These are phyloP conservation scores for Bolboschoenoplectus hybrid DNA, from an alignment of 202 grass and related monocot species.

Conservation along the genomic window DNA sequence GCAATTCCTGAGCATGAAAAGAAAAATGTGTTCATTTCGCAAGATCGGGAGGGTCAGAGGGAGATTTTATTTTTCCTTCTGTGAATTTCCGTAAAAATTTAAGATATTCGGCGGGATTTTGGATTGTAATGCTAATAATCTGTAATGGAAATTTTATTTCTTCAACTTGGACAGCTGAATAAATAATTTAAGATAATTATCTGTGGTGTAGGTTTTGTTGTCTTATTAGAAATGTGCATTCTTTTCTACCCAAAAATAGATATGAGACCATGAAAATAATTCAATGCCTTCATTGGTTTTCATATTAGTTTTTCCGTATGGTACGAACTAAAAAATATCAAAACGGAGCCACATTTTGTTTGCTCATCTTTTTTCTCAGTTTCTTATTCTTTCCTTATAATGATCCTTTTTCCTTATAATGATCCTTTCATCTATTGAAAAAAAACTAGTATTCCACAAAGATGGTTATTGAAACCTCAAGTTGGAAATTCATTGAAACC, in stretches of 20 bases:
- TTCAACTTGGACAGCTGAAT: neutral
- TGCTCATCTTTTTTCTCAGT: neutral
- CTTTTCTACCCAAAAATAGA: slow-evolving; percentile 1
- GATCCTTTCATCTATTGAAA: neutral
- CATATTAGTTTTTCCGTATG: neutral
- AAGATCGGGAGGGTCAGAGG: neutral
- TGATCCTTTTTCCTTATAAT: neutral
- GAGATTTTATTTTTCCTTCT: neutral
- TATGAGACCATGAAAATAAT: neutral
- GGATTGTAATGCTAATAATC: slow-evolving; percentile 1
- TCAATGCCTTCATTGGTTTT: slow-evolving; percentile 16
- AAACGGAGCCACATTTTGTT: neutral
- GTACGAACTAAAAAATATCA: neutral
- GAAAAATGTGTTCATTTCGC: neutral
- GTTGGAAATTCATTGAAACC: neutral
- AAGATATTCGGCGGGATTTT: neutral
- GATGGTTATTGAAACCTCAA: neutral
- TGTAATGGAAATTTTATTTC: neutral
- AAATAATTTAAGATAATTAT: slow-evolving; percentile 7
- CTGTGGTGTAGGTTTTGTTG: neutral
- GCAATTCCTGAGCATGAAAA: neutral
- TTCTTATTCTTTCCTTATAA: neutral
- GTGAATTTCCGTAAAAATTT: slow-evolving; percentile 9
- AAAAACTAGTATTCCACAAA: neutral
- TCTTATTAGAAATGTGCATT: neutral